These are phyloP conservation scores for Xylariales sp. DNA, from an alignment of 2,329 filamentous ascomycete species.

Conservation along the genomic window DNA sequence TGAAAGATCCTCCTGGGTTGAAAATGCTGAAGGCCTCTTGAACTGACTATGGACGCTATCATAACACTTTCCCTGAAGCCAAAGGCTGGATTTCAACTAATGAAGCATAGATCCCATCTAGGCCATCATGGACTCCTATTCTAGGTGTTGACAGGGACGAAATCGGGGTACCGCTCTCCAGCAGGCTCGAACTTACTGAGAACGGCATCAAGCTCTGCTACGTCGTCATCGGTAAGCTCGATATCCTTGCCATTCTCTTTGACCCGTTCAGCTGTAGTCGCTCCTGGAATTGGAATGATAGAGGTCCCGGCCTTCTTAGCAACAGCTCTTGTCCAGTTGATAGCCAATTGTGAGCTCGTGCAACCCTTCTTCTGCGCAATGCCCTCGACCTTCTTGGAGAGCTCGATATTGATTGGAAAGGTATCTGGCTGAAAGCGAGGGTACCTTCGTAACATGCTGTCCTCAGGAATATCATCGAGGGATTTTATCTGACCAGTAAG, in stretches of 20 bases:
- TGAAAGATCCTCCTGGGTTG: conserved; percentile 21
- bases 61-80: background rate
- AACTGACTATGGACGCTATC: conserved; percentile 19
- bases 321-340: conserved; percentile 56
- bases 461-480: conserved; percentile 49
- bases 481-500: conserved; percentile 48
- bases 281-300: conserved; percentile 64
- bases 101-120: background rate
- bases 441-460: conserved; percentile 38
- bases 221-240: conserved; percentile 44
- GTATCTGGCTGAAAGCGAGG: conserved; percentile 60
- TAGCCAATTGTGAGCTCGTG: conserved; percentile 59
- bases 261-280: conserved; percentile 51
- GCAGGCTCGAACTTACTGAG: conserved; percentile 41
- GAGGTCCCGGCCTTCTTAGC: conserved; percentile 45
- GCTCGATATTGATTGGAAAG: conserved; percentile 59
- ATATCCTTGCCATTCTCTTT: conserved; percentile 55
- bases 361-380: conserved; percentile 57
- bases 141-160: conserved; percentile 17
- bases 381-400: conserved; percentile 52
- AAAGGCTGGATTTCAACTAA: background rate
- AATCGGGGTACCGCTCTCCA: conserved; percentile 44
- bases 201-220: conserved; percentile 45
- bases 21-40: conserved; percentile 28
- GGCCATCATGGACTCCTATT: background rate